A percentile compares a stretch with the other conserved stretches of the same genome.
phyloP scores from a whole-genome alignment of 495 filamentous ascomycete species.

The Penicillium nucicola region DNA sequence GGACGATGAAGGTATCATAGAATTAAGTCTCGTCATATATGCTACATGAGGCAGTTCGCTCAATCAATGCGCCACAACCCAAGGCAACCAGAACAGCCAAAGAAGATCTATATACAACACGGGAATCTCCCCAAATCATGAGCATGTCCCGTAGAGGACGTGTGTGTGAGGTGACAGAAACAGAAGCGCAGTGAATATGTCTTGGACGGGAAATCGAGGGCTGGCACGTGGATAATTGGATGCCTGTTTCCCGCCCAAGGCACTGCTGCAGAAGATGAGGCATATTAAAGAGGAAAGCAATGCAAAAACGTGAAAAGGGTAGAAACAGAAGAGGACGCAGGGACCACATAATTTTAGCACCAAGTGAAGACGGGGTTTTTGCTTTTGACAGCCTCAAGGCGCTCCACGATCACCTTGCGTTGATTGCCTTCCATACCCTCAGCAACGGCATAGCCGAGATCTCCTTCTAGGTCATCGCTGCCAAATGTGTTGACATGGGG shows the following conservation, averaged over 20 bases:
- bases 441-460: conserved; percentile 90
- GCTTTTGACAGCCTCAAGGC: conserved; percentile 90
- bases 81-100: conserved; percentile 22
- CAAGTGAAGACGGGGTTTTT: conserved; percentile 96
- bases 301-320: conserved; percentile 14
- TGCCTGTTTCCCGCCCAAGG: not conserved
- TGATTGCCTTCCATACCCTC: conserved; percentile 88
- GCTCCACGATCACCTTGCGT: conserved; percentile 93
- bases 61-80: conserved; percentile 25
- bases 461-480: conserved; percentile 80
- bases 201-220: conserved; percentile 1
- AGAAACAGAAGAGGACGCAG: conserved; percentile 1
- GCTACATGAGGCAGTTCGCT: conserved; percentile 30
- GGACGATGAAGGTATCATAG: conserved; percentile 26
- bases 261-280: conserved; percentile 18
- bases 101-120: conserved; percentile 34
- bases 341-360: conserved; percentile 58
- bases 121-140: conserved; percentile 24
- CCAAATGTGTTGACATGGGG: conserved; percentile 44
- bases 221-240: not conserved
- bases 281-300: conserved; percentile 10
- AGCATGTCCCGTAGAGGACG: conserved; percentile 15
- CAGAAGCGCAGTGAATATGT: not conserved
- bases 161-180: conserved; percentile 9
- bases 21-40: conserved; percentile 36